phyloP scores from a whole-genome alignment of 345 rosid species.

The Eucalyptus marginata region DNA sequence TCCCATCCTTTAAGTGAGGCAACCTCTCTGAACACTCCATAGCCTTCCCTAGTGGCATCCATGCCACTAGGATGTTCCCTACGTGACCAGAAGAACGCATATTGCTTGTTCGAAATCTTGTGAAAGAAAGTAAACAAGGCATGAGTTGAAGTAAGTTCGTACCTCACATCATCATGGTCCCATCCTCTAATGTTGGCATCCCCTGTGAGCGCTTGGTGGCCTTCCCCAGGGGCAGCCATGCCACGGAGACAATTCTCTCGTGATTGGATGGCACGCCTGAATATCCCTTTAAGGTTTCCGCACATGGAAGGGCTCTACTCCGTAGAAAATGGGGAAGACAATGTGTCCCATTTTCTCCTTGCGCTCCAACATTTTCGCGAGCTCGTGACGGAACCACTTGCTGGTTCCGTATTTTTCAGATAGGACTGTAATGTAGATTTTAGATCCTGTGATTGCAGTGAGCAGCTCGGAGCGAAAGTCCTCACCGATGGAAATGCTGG shows the following conservation, averaged over 20 bases:
- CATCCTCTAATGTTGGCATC: too few relatives aligned
- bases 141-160: too few relatives aligned
- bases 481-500: neutral
- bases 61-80: too few relatives aligned
- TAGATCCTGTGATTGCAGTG: neutral
- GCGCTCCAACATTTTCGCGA: neutral
- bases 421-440: neutral
- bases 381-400: neutral
- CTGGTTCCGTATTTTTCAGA: neutral
- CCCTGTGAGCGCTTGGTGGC: too few relatives aligned
- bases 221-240: too few relatives aligned
- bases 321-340: too few relatives aligned
- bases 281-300: fast-evolving
- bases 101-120: fast-evolving
- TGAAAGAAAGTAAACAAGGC: too few relatives aligned
- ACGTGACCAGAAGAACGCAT: too few relatives aligned
- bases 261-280: too few relatives aligned
- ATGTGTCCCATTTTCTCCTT: neutral
- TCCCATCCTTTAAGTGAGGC: too few relatives aligned
- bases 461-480: neutral
- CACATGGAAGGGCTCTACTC: fast-evolving
- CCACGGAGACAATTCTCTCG: too few relatives aligned
- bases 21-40: too few relatives aligned
- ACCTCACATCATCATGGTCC: neutral
- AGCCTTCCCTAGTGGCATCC: fast-evolving